Evolutionary conservation across 371 early-diverging fungal species (phyloP).

Genomic region (Apophysomyces variabilis): DNA sequence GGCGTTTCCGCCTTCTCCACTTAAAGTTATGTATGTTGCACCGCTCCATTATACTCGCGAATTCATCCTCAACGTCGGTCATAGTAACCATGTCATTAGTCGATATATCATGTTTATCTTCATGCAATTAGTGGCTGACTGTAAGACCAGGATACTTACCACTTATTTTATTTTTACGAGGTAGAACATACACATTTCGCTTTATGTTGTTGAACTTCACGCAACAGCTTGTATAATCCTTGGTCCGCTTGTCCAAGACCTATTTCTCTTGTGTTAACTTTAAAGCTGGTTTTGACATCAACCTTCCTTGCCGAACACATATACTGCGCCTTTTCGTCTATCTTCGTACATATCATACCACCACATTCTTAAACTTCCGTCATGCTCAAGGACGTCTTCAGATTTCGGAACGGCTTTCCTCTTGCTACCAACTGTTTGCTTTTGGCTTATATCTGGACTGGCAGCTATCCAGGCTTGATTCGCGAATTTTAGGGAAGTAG

Average conservation of each 20-base stretch:
- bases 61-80: slow-evolving; percentile 70
- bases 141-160: not conserved
- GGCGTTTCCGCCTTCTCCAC: slow-evolving; percentile 65
- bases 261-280: not conserved
- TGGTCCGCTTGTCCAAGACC: slow-evolving; percentile 30
- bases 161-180: slow-evolving; percentile 56
- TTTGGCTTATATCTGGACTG: too few species aligned
- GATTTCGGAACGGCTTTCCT: too few species aligned
- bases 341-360: slow-evolving; percentile 89
- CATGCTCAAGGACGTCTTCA: slow-evolving; percentile 45
- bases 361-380: slow-evolving; percentile 66
- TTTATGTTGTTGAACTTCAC: slow-evolving; percentile 71
- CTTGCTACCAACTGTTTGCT: too few species aligned
- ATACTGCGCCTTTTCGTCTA: slow-evolving; percentile 62
- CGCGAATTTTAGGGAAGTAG: too few species aligned
- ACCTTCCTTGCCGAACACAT: slow-evolving; percentile 80
- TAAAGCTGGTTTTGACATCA: not conserved
- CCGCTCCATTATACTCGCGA: slow-evolving; percentile 55
- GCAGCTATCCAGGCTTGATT: too few species aligned
- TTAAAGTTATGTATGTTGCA: slow-evolving; percentile 57
- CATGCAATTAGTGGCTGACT: not conserved
- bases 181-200: slow-evolving; percentile 85
- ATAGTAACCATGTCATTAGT: slow-evolving; percentile 62
- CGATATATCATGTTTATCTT: slow-evolving; percentile 37
- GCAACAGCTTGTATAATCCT: slow-evolving; percentile 74